These are phyloP conservation scores for Candida chilensis DNA, from an alignment of 805 yeast genomes.

Conservation along the genomic window DNA sequence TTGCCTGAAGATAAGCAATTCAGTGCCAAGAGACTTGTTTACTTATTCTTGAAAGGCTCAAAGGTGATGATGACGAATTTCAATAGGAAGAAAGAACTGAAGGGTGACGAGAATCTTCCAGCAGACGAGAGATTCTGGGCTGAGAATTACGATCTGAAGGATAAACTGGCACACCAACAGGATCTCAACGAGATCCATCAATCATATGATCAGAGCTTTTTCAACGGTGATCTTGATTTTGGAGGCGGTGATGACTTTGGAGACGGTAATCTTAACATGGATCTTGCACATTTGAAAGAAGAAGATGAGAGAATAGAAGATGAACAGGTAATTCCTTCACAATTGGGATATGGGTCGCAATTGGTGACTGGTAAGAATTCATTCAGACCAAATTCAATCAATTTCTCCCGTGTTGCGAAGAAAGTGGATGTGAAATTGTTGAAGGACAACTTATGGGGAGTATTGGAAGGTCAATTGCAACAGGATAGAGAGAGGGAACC, in stretches of 20 bases:
- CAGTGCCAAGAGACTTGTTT: conserved; percentile 36
- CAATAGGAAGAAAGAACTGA: conserved; percentile 7
- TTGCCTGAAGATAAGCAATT: conserved; percentile 44
- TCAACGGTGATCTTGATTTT: conserved; percentile 10
- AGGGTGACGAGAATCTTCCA: conserved; percentile 7
- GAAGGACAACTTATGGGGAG: conserved; percentile 37
- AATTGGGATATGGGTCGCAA: conserved; percentile 8
- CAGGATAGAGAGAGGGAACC: background rate
- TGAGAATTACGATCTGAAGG: conserved; percentile 27
- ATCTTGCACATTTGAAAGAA: no score
- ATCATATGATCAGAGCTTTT: conserved; percentile 8
- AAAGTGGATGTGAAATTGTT: conserved; percentile 36
- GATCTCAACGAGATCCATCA: conserved; percentile 12
- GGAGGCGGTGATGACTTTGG: conserved; percentile 26
- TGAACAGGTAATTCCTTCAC: conserved; percentile 6
- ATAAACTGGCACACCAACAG: conserved; percentile 9
- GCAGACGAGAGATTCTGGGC: conserved; percentile 47
- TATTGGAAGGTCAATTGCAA: conserved; percentile 9
- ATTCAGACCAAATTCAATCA: conserved; percentile 20
- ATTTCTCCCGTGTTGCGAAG: conserved; percentile 37
- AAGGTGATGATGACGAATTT: conserved; percentile 14
- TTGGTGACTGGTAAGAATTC: conserved; percentile 4
- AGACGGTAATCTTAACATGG: conserved; percentile 34
- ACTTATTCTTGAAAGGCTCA: conserved; percentile 35
- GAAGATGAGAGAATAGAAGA: conserved; percentile 2